Evolutionary conservation across 768 basidiomycete species (phyloP).

Genomic region (Mycena maculata): DNA sequence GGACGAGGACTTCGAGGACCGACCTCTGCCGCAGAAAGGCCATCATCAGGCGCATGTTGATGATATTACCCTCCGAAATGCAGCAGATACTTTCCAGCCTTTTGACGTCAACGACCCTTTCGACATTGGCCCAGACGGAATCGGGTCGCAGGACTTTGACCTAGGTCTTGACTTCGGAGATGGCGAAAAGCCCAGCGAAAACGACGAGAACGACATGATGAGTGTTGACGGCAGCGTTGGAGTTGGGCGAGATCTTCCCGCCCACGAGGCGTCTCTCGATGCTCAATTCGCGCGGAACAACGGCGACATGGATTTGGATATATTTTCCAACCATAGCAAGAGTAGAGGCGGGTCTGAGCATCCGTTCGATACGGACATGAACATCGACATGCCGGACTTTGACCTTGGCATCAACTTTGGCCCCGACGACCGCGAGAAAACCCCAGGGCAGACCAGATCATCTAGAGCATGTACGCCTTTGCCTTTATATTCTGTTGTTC

Average conservation of each 20-base stretch:
- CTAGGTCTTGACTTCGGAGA: conserved; percentile 84
- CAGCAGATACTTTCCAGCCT: conserved; percentile 71
- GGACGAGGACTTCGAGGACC: conserved; percentile 84
- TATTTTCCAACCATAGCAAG: conserved; percentile 66
- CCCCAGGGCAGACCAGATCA: conserved; percentile 68
- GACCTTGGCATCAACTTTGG: conserved; percentile 63
- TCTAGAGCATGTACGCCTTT: conserved; percentile 74
- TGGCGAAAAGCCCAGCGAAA: conserved; percentile 49
- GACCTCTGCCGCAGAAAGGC: conserved; percentile 72
- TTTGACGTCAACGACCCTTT: conserved; percentile 80
- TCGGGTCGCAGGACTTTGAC: conserved; percentile 90
- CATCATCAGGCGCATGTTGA: conserved; percentile 87
- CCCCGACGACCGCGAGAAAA: conserved; percentile 64
- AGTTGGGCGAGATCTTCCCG: conserved; percentile 78
- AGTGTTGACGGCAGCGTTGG: conserved; percentile 74
- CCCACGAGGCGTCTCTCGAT: conserved; percentile 67
- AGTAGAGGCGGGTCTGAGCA: conserved; percentile 77
- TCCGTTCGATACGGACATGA: conserved; percentile 68
- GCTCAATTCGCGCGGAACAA: conserved; percentile 67
- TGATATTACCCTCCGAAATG: conserved; percentile 88
- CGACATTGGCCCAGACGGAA: conserved; percentile 84
- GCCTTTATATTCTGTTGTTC: neutral
- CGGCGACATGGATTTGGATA: conserved; percentile 67
- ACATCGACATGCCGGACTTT: conserved; percentile 56
- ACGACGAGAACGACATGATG: conserved; percentile 60